These are phyloP conservation scores for Calonectria henricotiae DNA, from an alignment of 2,329 filamentous ascomycete species.

Conservation along the genomic window DNA sequence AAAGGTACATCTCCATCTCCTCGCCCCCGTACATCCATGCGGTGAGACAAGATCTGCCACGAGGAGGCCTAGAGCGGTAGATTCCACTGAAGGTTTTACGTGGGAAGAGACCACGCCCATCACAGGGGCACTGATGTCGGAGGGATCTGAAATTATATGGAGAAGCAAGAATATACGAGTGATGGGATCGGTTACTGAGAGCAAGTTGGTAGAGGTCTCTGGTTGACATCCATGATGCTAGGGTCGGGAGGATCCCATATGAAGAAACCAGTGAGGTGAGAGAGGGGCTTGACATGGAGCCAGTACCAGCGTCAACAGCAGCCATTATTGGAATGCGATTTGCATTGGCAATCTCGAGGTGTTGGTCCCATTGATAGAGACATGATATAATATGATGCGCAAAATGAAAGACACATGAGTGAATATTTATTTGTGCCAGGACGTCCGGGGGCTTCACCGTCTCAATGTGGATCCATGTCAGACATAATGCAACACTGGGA, in stretches of 20 bases:
- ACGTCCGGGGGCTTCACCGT: not conserved
- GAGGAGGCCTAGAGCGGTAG: not conserved
- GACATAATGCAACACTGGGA: not conserved
- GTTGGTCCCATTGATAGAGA: no score
- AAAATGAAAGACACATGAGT: not conserved
- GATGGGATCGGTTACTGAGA: constrained; percentile 25
- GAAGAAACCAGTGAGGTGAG: constrained; percentile 41
- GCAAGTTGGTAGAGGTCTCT: constrained; percentile 40
- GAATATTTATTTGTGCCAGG: not conserved
- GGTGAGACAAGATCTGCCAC: not conserved
- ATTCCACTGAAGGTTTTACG: constrained; percentile 33
- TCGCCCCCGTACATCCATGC: constrained; percentile 9
- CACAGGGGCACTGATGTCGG: constrained; percentile 36
- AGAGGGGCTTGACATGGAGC: not conserved
- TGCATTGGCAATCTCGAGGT: no score
- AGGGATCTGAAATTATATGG: constrained; percentile 30
- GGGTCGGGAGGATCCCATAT: constrained; percentile 39
- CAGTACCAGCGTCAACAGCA: not conserved
- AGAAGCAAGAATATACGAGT: constrained; percentile 26
- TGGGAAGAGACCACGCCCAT: constrained; percentile 37
- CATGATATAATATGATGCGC: no score
- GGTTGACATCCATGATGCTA: constrained; percentile 43
- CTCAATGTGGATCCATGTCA: constrained; percentile 1
- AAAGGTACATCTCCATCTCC: constrained; percentile 39
- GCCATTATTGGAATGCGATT: not conserved